Base-by-base conservation (phyloP, 805 yeast genomes). In the Starmerella gropengiesseri region DNA sequence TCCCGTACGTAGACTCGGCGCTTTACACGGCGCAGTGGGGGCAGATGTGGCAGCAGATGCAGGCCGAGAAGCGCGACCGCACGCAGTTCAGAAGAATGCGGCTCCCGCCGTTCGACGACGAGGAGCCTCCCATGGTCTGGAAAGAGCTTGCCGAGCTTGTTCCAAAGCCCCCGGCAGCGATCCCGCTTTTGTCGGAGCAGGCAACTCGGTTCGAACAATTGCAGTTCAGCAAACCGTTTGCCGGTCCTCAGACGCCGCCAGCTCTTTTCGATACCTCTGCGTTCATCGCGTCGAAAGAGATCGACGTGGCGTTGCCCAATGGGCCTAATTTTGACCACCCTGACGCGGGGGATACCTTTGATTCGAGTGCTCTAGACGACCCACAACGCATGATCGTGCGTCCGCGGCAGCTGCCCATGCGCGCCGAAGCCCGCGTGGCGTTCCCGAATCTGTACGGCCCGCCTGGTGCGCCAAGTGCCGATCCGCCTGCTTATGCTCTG, bases 51-150 rank as follows among this genome's bases (percentile, higher is more conserved):
- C 64, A 74, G 12, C 77, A 78, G 63, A 91, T 91, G 99, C 74
- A 96, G 55, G 70, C 89, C 37, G 97, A 91, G 58, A 91, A 91
- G 60, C 73, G 93, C 45, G 97, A 87, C 58, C 71, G 97, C 52
- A 67, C 76, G 26, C 93, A 83, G 57, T 89, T 91, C 63, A 81
- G 84, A 55, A 73, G 99, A 51, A 78, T 91, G 83, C 71, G 85
- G 44, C 82, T 91, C 52, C 99, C 99, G 1, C 87, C 94, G 0
- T 86, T 89, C 63, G 98, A 91, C 60, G 99, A 91, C 58, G 98
- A 91, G 60, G 97, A 89, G 59, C 95, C 95, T 0, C 93, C 94
- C 1, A 57, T 87, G 25, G 74, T 78, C 44, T 91, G 83, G 77
- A 55, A 76, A n/a, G 93, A 85, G 43, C 80, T 81, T 54, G 65